Conservation (phyloP, 495 filamentous ascomycete species). For the Aspergillus indologenus region DNA sequence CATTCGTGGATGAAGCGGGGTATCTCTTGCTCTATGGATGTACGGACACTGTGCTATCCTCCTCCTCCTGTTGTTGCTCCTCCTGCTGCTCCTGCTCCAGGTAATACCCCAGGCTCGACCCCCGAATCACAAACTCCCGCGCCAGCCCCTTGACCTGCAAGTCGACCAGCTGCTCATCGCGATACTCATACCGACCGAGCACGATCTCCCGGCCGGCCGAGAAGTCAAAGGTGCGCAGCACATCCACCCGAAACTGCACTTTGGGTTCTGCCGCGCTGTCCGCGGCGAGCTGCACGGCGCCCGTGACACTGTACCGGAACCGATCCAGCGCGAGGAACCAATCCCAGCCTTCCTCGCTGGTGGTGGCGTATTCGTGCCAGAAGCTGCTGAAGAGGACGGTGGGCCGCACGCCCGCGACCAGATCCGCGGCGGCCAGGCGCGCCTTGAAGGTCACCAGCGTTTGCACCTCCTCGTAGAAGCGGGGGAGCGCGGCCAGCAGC, state of each 20-base stretch:
- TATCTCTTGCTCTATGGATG: not conserved
- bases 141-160: not conserved
- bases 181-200: not conserved
- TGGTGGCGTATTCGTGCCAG: conserved; percentile 1
- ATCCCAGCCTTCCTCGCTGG: conserved; percentile 1
- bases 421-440: not conserved
- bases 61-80: not conserved
- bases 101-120: not conserved
- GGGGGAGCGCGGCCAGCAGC: not conserved
- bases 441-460: not conserved
- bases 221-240: not conserved
- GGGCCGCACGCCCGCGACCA: not conserved
- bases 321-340: not conserved
- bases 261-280: not conserved
- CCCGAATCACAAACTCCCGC: not conserved
- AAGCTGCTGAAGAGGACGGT: not conserved
- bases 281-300: not conserved
- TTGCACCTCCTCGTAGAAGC: not conserved
- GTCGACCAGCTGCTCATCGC: not conserved
- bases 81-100: not conserved
- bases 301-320: not conserved
- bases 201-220: not conserved
- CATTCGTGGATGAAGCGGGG: not conserved
- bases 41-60: not conserved
- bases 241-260: not conserved